A percentile compares a stretch with the other conserved stretches of the same genome.
Conservation (phyloP, 805 yeast genomes). For the Clavispora fructus region DNA sequence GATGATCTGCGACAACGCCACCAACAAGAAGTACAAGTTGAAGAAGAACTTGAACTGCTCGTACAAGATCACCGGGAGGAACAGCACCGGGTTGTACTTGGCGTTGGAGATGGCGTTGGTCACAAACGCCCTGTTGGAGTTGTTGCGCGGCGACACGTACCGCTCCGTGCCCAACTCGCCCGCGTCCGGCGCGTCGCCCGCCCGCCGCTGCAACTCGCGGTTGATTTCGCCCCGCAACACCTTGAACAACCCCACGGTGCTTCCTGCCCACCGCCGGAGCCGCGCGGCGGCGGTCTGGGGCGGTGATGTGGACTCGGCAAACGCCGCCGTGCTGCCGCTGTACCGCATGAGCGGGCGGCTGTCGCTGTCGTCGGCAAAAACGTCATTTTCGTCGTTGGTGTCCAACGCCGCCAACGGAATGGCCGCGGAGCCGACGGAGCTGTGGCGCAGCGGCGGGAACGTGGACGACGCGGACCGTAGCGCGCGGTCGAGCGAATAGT, state of each 20-base stretch:
- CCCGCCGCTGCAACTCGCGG: slow-evolving; percentile 2
- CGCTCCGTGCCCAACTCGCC: slow-evolving; percentile 23
- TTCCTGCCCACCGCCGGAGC: background rate
- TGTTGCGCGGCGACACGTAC: slow-evolving; percentile 35
- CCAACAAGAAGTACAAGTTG: slow-evolving; percentile 85
- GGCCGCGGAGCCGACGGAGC: slow-evolving; percentile 17
- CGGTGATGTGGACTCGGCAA: background rate
- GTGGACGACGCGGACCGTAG: slow-evolving; percentile 41
- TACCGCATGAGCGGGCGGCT: slow-evolving; percentile 25
- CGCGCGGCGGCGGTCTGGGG: background rate
- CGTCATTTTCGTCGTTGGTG: background rate
- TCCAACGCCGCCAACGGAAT: slow-evolving; percentile 26
- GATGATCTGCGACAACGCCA: slow-evolving; percentile 88
- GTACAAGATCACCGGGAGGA: slow-evolving; percentile 81
- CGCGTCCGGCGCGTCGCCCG: background rate
- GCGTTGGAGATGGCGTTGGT: slow-evolving; percentile 90
- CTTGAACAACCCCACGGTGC: background rate
- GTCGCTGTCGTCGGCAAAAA: slow-evolving; percentile 3
- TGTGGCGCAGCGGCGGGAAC: slow-evolving; percentile 22
- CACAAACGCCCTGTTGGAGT: slow-evolving; percentile 29
- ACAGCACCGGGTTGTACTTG: slow-evolving; percentile 82
- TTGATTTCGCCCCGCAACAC: slow-evolving; percentile 4
- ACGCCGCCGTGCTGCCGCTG: background rate
- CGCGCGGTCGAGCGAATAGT: slow-evolving; percentile 62
- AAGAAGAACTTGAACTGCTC: slow-evolving; percentile 97